These are phyloP conservation scores for Phytophthora megakarya DNA, from an alignment of 352 stramenopile genomes.

Conservation along the genomic window DNA sequence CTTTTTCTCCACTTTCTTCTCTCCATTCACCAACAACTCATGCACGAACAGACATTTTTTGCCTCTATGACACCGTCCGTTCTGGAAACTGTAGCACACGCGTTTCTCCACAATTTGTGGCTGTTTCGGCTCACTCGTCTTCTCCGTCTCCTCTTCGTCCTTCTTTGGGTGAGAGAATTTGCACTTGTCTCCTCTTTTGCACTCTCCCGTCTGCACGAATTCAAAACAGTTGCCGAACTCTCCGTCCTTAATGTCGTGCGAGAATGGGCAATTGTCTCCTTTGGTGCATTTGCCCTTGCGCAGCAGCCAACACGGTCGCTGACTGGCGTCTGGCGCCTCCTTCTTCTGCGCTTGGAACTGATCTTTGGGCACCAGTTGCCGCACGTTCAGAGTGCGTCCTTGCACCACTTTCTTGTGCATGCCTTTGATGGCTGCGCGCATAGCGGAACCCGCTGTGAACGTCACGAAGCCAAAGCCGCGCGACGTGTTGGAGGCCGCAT, in stretches of 20 bases:
- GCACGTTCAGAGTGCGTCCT: conserved; percentile 76
- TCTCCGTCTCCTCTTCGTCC: conserved; percentile 8
- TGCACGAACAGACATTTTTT: conserved; percentile 73
- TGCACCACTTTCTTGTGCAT: conserved; percentile 81
- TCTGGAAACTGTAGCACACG: conserved; percentile 78
- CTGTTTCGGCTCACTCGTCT: conserved; percentile 29
- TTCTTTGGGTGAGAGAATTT: conserved; percentile 63
- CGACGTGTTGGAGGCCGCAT: conserved; percentile 61
- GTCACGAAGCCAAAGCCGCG: conserved; percentile 86
- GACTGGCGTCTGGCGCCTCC: conserved; percentile 39
- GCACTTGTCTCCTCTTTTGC: conserved; percentile 73
- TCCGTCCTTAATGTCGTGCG: conserved; percentile 71
- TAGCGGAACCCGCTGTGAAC: conserved; percentile 70
- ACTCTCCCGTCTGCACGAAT: conserved; percentile 72
- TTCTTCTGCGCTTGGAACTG: conserved; percentile 61
- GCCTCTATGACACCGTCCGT: conserved; percentile 74
- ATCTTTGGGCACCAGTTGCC: conserved; percentile 74
- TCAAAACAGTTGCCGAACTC: conserved; percentile 85
- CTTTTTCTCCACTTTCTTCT: conserved; percentile 22
- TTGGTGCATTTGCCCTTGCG: conserved; percentile 83
- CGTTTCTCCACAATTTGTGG: conserved; percentile 41
- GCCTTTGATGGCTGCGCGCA: conserved; percentile 71
- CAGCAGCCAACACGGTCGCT: conserved; percentile 71
- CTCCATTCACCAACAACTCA: conserved; percentile 45
- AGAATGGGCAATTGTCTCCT: conserved; percentile 71